Percentiles rank a stretch among this genome's conserved stretches.
Evolutionary conservation across 2,329 filamentous ascomycete genomes (phyloP).

Genomic region (Trichophyton verrucosum): DNA sequence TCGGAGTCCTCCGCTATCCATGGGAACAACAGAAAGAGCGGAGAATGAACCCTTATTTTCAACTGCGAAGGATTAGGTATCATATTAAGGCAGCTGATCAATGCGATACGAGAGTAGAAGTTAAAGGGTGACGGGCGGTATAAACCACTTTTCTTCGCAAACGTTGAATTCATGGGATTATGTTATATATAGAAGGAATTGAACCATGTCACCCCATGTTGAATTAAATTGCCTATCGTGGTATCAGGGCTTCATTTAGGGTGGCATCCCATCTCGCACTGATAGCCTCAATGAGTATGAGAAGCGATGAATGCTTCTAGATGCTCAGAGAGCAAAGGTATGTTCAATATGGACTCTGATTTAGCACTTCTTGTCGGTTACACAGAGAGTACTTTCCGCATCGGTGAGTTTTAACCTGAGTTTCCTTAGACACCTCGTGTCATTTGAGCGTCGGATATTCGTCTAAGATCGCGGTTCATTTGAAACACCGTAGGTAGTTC

Average conservation of each 20-base stretch:
- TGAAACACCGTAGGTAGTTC: neutral
- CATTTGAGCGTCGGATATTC: neutral
- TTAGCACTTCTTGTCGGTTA: neutral
- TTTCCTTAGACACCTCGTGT: neutral
- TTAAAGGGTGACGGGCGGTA: neutral
- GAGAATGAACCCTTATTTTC: neutral
- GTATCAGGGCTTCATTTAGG: neutral
- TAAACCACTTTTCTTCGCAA: neutral
- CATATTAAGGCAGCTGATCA: neutral
- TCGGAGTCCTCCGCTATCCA: neutral
- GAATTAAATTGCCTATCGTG: neutral
- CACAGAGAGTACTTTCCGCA: neutral
- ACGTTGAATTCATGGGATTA: neutral
- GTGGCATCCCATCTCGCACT: neutral
- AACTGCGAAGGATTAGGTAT: neutral
- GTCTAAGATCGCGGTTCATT: neutral
- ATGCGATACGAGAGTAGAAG: neutral
- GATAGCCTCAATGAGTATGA: neutral
- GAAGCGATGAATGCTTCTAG: neutral
- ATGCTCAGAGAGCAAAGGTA: neutral
- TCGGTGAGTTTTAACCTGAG: neutral
- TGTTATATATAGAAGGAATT: neutral
- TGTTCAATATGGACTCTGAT: neutral
- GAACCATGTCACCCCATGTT: neutral
- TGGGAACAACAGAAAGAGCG: neutral